Conservation (phyloP, 2,329 filamentous ascomycete species). For the Ophiostoma quercus region DNA sequence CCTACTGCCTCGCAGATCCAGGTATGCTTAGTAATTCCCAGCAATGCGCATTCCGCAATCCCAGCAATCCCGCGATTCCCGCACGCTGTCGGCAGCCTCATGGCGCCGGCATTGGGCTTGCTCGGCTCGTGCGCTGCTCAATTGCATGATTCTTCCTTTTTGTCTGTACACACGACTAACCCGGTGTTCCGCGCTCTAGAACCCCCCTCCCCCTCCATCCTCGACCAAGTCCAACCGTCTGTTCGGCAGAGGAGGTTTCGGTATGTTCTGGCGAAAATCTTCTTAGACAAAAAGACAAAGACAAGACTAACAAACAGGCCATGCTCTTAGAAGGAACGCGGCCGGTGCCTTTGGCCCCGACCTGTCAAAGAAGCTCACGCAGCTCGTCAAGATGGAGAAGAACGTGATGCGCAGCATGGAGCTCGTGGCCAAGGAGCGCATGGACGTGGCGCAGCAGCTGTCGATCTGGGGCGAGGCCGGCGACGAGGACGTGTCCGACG, state of each 20-base stretch:
- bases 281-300: background rate
- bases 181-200: conserved; percentile 48
- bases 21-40: conserved; percentile 36
- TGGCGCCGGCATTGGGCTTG: background rate
- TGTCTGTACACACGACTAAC: background rate
- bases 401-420: conserved; percentile 99
- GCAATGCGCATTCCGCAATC: background rate
- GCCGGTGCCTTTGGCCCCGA: conserved; percentile 77
- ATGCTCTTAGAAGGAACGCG: conserved; percentile 66
- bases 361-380: conserved; percentile 93
- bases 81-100: background rate
- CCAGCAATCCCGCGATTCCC: background rate
- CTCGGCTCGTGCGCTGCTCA: background rate
- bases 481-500: conserved; percentile 96
- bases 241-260: conserved; percentile 79
- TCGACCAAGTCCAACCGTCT: conserved; percentile 86
- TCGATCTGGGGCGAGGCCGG: conserved; percentile 94
- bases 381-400: conserved; percentile 99
- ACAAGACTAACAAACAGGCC: conserved; percentile 37
- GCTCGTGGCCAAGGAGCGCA: conserved; percentile 87
- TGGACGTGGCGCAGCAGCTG: conserved; percentile 99
- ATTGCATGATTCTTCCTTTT: background rate
- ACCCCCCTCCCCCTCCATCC: conserved; percentile 85
- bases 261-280: conserved; percentile 53
- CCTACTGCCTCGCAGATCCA: conserved; percentile 80